Evolutionary conservation across 202 grass and related monocot species (phyloP), one percentile per base, ranked within the genome.

Genomic region (Eragrostis tef): DNA sequence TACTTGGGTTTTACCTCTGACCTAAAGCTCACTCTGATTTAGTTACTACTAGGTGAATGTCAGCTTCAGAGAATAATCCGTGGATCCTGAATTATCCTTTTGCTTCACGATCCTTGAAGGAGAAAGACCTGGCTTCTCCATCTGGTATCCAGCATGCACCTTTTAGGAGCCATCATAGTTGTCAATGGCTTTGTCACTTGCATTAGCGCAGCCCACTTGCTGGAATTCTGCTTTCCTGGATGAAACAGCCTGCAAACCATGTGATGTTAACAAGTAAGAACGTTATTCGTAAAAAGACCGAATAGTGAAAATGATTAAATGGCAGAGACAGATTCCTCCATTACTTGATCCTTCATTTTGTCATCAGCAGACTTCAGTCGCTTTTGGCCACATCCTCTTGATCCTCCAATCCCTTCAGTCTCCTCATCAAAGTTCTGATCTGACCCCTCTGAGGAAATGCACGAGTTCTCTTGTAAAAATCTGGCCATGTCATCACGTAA

Each of bases 391-490:
- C 58, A 77, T 82, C 47, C 34, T 45, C 27, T 51, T 67, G 61
- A 64, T 81, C 81, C 68, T 73, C 70, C 61, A 6, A 0, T 85
- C 84, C 64, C 76, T 63, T 78, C 25, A 6, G 65, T 44, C 22
- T 91, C 84, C 44, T 88, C 89, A 36, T 82, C 82, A 75, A 95
- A 95, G 65, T 98, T 98, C 74, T 98, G 90, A 93, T 90, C 95
- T 9, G 92, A 95, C 5, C 82, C 90, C 88, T 93, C 95, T 91
- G 90, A 70, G 81, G 66, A 88, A 80, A 89, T 67, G 79, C 84
- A 87, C 70, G 61, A 89, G 77, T 84, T 85, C 73, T 88, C 82
- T 86, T 83, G 88, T 87, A 78, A 86, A 79, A 75, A 81, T 83
- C 67, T 86, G 76, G 51, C 59, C 63, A 88, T 59, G 44, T 82